Conservation (phyloP, 331 rosid species). For the Acacia concinna region DNA sequence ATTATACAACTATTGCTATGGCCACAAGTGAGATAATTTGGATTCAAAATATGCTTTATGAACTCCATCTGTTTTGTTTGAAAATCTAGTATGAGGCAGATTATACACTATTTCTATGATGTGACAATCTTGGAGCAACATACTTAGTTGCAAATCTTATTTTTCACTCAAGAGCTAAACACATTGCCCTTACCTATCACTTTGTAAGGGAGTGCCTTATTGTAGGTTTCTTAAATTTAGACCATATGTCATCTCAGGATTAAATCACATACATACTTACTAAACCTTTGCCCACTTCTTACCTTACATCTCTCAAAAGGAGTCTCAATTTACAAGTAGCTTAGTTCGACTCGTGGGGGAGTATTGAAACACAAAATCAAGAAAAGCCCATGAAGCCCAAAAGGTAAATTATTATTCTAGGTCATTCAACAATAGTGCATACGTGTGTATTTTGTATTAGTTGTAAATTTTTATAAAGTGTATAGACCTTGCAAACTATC, state of each 20-base stretch:
- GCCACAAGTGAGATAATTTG: background rate
- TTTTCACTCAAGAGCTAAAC: background rate
- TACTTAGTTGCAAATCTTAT: background rate
- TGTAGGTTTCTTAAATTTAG: background rate
- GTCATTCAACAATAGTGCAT: too few relatives aligned
- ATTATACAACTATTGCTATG: background rate
- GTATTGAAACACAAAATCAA: background rate
- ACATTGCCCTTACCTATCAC: background rate
- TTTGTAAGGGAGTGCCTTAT: background rate
- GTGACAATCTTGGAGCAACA: background rate
- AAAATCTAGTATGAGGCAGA: too few relatives aligned
- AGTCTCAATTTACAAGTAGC: background rate
- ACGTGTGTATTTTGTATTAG: too few relatives aligned
- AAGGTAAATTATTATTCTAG: too few relatives aligned
- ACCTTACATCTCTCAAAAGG: background rate
- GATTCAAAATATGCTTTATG: background rate
- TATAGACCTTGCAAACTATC: too few relatives aligned
- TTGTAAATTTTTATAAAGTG: too few relatives aligned
- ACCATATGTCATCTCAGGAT: rapidly evolving
- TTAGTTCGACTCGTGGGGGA: background rate
- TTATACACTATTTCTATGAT: background rate
- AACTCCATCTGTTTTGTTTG: background rate
- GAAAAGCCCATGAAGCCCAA: too few relatives aligned
- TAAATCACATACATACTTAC: background rate
- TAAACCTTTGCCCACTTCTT: background rate